Percentiles rank a stretch among this genome's conserved stretches.
phyloP scores from a whole-genome alignment of 768 basidiomycete species.

The Termitomyces eurrhizus region DNA sequence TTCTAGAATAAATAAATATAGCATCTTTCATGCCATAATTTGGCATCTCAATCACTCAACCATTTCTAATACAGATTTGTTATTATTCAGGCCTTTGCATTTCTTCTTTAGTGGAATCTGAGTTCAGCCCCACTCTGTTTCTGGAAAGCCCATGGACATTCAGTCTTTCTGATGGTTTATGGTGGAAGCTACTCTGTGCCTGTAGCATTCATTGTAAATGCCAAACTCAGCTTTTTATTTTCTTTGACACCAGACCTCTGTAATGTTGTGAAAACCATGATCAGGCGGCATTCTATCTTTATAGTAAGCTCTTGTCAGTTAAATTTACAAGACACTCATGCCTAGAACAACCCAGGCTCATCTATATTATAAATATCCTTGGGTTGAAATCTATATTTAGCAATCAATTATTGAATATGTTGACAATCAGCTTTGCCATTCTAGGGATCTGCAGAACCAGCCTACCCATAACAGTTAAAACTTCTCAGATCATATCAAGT shows the following conservation, averaged over 20 bases:
- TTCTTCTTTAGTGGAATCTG: neutral
- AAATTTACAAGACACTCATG: too few species aligned
- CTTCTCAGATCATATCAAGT: slow-evolving; percentile 20
- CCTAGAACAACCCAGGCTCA: too few species aligned
- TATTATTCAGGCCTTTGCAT: neutral
- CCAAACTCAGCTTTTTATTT: neutral
- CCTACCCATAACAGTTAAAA: slow-evolving; percentile 26
- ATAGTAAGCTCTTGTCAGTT: too few species aligned
- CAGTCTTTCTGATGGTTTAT: neutral
- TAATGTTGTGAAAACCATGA: neutral
- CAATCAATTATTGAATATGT: slow-evolving; percentile 12
- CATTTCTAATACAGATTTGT: neutral
- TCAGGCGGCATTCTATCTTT: too few species aligned
- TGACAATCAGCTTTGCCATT: slow-evolving; percentile 23
- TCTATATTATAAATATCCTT: too few species aligned
- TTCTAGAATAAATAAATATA: neutral
- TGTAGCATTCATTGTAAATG: neutral
- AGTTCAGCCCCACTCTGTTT: neutral
- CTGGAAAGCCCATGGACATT: neutral
- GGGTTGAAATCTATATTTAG: too few species aligned
- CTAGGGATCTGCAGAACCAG: slow-evolving; percentile 22
- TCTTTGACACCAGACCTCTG: neutral
- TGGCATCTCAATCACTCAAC: neutral
- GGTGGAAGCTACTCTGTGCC: neutral
- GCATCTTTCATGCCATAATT: neutral